These are phyloP conservation scores for Trifolium dubium DNA, from an alignment of 306 rosid species.

Conservation along the genomic window DNA sequence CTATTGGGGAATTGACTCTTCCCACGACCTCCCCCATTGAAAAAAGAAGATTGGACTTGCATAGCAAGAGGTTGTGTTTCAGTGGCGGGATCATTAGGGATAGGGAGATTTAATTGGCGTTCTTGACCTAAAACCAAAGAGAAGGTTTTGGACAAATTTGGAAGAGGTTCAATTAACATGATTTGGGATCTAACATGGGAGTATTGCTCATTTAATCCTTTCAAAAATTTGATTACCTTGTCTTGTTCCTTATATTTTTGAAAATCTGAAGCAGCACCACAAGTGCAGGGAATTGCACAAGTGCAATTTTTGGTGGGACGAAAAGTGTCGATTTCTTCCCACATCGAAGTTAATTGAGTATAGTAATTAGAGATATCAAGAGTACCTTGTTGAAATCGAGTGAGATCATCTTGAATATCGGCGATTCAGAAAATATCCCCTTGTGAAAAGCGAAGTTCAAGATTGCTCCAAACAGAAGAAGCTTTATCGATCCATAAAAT, in stretches of 20 bases:
- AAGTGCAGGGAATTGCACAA: background rate
- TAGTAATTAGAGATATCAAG: background rate
- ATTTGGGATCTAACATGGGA: too few relatives aligned
- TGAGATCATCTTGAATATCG: background rate
- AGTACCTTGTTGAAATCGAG: background rate
- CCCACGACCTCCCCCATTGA: background rate
- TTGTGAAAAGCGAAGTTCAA: background rate
- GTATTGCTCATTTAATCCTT: background rate
- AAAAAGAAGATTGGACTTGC: too few relatives aligned
- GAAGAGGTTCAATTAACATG: too few relatives aligned
- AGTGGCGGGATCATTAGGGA: too few relatives aligned
- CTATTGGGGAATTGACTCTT: background rate
- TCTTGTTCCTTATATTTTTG: background rate
- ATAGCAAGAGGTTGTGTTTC: too few relatives aligned
- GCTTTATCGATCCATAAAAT: background rate
- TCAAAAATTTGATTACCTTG: background rate
- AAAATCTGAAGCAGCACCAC: background rate
- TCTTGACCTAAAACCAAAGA: too few relatives aligned
- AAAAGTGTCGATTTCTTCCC: background rate
- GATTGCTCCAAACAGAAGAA: background rate
- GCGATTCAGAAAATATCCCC: background rate
- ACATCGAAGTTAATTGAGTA: background rate
- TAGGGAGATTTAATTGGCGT: too few relatives aligned
- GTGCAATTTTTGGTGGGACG: background rate
- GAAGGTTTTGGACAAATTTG: too few relatives aligned